Base-by-base conservation (phyloP, 78 protist genomes). In the slime mould (Dictyostelium discoideum) region DNA sequence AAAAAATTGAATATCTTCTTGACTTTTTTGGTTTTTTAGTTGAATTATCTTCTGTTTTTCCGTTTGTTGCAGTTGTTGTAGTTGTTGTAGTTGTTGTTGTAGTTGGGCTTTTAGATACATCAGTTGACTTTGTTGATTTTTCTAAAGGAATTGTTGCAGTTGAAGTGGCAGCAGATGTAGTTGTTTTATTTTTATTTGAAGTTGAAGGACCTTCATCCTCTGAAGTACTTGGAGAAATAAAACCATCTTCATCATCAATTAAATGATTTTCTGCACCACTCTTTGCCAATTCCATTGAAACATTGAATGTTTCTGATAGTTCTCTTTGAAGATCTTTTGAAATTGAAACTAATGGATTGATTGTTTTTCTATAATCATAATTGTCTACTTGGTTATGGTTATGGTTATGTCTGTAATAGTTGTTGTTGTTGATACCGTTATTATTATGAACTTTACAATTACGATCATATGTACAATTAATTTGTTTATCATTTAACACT, bases 301-400 rank as follows among this genome's bases (percentile, higher is more conserved):
- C 39, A 11, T 73, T 73, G 40, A 73, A 73, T 32, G 79, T 73
- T 29, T 73, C 79, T 3, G 46, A 26, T 32, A 73, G 32, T 32
- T 73, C 42, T 73, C n/a, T 73, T 73, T 73, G 46, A 32, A 73
- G 44, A 13, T 73, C 79, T 8, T 32, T n/a, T 5, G 79, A 73
- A 73, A 73, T 73, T 32, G 79, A 26, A 32, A 73, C n/a, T 9
- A 73, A 32, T 26, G 79, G 40, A 32, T 0, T 73, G 14, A 73
- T 73, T 29, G 79, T 73, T 73, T 29, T 73, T 29, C 79, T 73
- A 73, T 29, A 73, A 26, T 73, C 79, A 32, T 73, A 26, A 73
- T 32, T 11, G 32, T 26, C 32, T 1, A 4, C 32, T 29, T 72
- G 24, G 24, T 29, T 72, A 29, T 13, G 29, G 11, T 72, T 72